Conservation (phyloP, 805 yeast species). For the Citeromyces nyonsensis region DNA sequence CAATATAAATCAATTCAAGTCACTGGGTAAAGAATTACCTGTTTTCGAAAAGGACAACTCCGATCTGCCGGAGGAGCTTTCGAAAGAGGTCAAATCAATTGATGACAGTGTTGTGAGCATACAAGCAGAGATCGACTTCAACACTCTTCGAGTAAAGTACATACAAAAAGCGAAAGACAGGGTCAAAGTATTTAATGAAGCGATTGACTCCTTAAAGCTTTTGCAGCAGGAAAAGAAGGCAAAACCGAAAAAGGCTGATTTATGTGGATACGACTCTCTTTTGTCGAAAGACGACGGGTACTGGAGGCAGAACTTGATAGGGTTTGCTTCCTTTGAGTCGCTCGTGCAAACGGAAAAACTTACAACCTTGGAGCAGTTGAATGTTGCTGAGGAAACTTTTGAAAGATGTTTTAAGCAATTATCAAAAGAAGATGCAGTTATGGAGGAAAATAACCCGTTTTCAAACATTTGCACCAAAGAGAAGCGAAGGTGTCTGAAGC, state of each 20-base stretch:
- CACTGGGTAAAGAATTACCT: constrained; percentile 25
- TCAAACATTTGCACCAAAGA: constrained; percentile 30
- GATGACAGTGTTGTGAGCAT: no score
- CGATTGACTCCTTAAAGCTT: neutral
- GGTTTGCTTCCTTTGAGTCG: neutral
- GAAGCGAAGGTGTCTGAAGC: constrained; percentile 38
- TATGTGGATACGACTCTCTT: constrained; percentile 33
- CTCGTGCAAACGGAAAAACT: neutral
- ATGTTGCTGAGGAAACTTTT: constrained; percentile 2
- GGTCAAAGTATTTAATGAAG: no score
- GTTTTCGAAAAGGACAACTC: constrained; percentile 8
- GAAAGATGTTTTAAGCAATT: constrained; percentile 3
- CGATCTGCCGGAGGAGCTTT: no score
- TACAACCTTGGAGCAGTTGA: neutral
- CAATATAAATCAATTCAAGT: constrained; percentile 8
- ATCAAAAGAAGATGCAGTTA: constrained; percentile 6
- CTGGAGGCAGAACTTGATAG: neutral
- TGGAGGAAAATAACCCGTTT: constrained; percentile 4
- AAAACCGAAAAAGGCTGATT: constrained; percentile 16
- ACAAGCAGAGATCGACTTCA: no score
- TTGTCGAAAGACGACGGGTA: constrained; percentile 2
- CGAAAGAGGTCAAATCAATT: no score
- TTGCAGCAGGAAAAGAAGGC: constrained; percentile 4
- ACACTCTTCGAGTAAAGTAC: no score
- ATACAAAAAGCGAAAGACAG: no score